Evolutionary conservation across 257 asterid genomes (phyloP).

Genomic region (Nicotiana knightiana): DNA sequence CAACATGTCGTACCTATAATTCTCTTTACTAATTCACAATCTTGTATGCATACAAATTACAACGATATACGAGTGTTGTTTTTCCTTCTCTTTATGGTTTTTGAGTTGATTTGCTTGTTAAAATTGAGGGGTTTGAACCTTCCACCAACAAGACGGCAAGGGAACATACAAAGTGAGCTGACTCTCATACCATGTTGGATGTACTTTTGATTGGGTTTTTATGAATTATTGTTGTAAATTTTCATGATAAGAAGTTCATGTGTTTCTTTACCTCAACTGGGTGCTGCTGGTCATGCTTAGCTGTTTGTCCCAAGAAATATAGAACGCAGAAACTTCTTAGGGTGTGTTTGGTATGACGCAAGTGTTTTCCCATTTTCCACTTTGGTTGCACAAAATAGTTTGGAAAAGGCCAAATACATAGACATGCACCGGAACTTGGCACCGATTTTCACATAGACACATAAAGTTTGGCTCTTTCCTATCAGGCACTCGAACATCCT

Average conservation of each 20-base stretch:
- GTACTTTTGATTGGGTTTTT: not conserved
- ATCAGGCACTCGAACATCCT: too few relatives aligned
- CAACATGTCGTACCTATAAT: constrained; percentile 83
- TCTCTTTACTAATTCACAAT: constrained; percentile 46
- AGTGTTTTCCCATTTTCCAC: too few relatives aligned
- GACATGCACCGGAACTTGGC: too few relatives aligned
- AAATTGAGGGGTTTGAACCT: not conserved
- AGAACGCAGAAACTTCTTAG: not conserved
- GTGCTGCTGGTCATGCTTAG: not conserved
- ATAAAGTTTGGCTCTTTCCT: too few relatives aligned
- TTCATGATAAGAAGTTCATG: not conserved
- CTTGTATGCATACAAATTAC: not conserved
- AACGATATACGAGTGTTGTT: not conserved
- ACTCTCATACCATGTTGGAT: not conserved
- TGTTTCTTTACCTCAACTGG: not conserved
- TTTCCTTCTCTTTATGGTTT: not conserved
- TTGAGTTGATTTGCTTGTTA: not conserved
- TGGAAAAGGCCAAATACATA: too few relatives aligned
- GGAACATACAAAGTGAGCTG: not conserved
- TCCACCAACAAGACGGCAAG: not conserved
- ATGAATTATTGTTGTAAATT: not conserved
- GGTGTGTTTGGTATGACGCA: too few relatives aligned
- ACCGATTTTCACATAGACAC: too few relatives aligned
- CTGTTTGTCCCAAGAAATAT: not conserved
- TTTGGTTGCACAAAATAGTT: too few relatives aligned